phyloP scores from a whole-genome alignment of 1,284 basidiomycete genomes.

The Tilletia indica region DNA sequence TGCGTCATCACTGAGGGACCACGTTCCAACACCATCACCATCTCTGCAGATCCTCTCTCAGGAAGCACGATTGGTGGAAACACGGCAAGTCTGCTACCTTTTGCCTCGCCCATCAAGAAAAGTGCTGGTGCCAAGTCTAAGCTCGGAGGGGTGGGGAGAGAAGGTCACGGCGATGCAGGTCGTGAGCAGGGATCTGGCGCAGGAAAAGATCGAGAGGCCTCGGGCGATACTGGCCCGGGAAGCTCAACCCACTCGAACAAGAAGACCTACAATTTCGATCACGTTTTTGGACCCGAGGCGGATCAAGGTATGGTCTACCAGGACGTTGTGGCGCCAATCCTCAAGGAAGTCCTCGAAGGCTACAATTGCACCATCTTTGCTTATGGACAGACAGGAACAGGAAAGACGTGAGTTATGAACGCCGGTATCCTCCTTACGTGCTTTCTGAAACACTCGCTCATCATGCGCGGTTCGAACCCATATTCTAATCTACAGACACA shows the following conservation, averaged over 20 bases:
- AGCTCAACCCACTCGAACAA: constrained; percentile 23
- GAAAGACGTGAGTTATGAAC: constrained; percentile 79
- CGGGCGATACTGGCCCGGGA: constrained; percentile 16
- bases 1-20: constrained; percentile 45
- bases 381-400: constrained; percentile 97
- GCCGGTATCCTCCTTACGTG: not conserved
- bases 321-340: constrained; percentile 86
- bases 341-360: constrained; percentile 86
- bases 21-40: constrained; percentile 40
- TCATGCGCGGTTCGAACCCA: too few relatives aligned
- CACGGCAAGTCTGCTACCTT: constrained; percentile 22
- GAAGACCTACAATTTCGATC: constrained; percentile 53
- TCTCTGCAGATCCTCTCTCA: constrained; percentile 38
- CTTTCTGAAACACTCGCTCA: not conserved
- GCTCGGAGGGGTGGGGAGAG: constrained; percentile 12
- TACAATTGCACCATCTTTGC: constrained; percentile 99
- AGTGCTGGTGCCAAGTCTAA: not conserved
- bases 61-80: constrained; percentile 31
- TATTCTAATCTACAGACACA: constrained; percentile 28
- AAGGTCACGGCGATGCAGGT: too few relatives aligned
- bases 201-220: not conserved
- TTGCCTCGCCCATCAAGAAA: constrained; percentile 30
- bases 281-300: constrained; percentile 88
- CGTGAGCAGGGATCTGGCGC: not conserved
- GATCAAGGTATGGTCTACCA: constrained; percentile 90